These are phyloP conservation scores for Neurospora cerealis DNA, from an alignment of 495 filamentous ascomycete genomes.

Conservation along the genomic window DNA sequence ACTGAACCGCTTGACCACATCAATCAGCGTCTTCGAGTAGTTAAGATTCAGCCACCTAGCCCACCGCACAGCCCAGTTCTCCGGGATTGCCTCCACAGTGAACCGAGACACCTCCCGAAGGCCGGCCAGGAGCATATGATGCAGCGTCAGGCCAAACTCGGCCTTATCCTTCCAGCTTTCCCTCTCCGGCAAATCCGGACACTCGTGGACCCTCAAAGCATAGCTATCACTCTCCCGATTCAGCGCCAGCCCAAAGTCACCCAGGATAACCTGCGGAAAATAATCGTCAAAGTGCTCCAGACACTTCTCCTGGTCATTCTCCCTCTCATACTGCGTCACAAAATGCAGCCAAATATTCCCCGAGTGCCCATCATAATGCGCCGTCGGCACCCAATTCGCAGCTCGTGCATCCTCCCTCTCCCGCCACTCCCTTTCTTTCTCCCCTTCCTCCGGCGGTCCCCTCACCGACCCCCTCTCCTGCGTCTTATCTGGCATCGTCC, in stretches of 20 bases:
- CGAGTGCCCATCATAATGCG: slow-evolving; percentile 1
- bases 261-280: slow-evolving; percentile 4
- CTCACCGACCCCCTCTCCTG: not conserved
- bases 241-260: not conserved
- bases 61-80: not conserved
- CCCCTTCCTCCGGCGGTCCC: not conserved
- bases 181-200: not conserved
- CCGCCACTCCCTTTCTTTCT: not conserved
- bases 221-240: not conserved
- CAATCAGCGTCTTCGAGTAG: not conserved
- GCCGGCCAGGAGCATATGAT: not conserved
- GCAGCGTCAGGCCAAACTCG: not conserved
- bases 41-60: not conserved
- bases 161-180: slow-evolving; percentile 6
- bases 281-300: not conserved
- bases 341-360: slow-evolving; percentile 9
- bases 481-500: not conserved
- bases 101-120: not conserved
- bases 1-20: not conserved
- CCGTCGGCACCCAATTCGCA: not conserved
- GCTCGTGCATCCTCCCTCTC: not conserved
- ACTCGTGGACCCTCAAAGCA: rapidly evolving
- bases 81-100: not conserved
- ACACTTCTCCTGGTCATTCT: not conserved
- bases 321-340: slow-evolving; percentile 5